phyloP scores from a whole-genome alignment of 2,329 filamentous ascomycete genomes.

The Arthrocladium fulminans region DNA sequence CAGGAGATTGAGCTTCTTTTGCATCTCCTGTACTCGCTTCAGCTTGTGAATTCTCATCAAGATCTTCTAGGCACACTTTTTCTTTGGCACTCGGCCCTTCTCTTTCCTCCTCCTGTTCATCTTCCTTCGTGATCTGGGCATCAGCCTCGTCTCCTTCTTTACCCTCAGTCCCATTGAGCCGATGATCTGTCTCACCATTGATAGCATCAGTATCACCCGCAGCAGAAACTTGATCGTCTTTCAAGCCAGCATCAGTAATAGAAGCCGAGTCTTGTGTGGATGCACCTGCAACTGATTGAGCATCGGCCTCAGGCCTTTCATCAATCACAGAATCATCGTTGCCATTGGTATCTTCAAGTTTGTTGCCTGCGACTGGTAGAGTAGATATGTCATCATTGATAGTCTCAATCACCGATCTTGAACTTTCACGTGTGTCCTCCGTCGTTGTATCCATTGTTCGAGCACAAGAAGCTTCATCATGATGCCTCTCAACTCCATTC shows the following conservation, averaged over 20 bases:
- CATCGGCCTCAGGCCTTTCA: neutral
- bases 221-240: neutral
- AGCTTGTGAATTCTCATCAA: conserved; percentile 2
- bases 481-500: neutral
- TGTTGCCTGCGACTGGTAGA: neutral
- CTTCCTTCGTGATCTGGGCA: conserved; percentile 5
- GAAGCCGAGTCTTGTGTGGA: conserved; percentile 5
- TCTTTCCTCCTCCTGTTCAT: neutral
- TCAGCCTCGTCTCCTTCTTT: neutral
- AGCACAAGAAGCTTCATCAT: neutral
- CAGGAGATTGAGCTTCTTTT: neutral
- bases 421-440: neutral
- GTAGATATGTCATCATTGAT: neutral
- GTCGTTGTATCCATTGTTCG: neutral
- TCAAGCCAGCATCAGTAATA: conserved; percentile 5
- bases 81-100: conserved; percentile 1
- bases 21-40: conserved; percentile 7
- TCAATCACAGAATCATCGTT: neutral
- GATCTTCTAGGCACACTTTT: conserved; percentile 6
- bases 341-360: neutral
- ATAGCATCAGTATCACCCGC: neutral
- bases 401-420: conserved; percentile 6
- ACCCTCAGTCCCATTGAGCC: neutral
- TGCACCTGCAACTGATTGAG: conserved; percentile 8
- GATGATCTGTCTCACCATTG: neutral